A percentile compares a stretch with the other conserved stretches of the same genome.
These are phyloP conservation scores for Heritiera fomes DNA, from an alignment of 345 rosid species.

Conservation along the genomic window DNA sequence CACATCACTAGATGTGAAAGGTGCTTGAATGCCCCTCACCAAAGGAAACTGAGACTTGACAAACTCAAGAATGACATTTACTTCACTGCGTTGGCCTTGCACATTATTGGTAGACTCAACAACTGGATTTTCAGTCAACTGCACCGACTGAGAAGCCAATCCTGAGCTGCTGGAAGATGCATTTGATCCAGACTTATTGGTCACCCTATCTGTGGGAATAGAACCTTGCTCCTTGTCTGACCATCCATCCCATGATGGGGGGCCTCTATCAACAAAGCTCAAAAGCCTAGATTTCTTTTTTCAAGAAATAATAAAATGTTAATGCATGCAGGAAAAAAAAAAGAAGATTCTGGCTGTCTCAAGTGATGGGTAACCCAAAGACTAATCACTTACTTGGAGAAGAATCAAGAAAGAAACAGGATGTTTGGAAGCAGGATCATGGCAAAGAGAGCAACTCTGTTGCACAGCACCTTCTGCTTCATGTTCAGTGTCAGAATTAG, in stretches of 20 bases:
- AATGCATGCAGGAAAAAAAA: not conserved
- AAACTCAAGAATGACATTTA: constrained; percentile 54
- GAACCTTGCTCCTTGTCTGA: constrained; percentile 37
- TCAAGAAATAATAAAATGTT: constrained; percentile 27
- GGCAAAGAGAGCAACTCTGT: constrained; percentile 91
- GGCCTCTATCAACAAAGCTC: constrained; percentile 74
- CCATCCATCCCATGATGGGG: constrained; percentile 67
- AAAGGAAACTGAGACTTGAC: constrained; percentile 52
- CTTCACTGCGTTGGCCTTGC: constrained; percentile 45
- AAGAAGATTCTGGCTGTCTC: not conserved
- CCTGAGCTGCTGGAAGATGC: constrained; percentile 37
- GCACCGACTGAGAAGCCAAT: constrained; percentile 43
- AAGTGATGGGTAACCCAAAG: constrained; percentile 22
- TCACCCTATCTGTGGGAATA: constrained; percentile 29
- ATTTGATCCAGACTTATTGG: constrained; percentile 34
- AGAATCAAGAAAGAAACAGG: constrained; percentile 81
- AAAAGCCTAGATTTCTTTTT: constrained; percentile 86
- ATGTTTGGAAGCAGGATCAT: constrained; percentile 66
- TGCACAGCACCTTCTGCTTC: constrained; percentile 45
- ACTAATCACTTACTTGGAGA: constrained; percentile 70
- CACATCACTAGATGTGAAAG: constrained; percentile 41
- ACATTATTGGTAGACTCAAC: constrained; percentile 45
- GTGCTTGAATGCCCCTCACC: constrained; percentile 43
- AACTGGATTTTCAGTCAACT: constrained; percentile 46
- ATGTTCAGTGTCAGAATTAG: constrained; percentile 40